Base-by-base conservation (phyloP, 306 rosid species). In the Begonia masoniana region DNA sequence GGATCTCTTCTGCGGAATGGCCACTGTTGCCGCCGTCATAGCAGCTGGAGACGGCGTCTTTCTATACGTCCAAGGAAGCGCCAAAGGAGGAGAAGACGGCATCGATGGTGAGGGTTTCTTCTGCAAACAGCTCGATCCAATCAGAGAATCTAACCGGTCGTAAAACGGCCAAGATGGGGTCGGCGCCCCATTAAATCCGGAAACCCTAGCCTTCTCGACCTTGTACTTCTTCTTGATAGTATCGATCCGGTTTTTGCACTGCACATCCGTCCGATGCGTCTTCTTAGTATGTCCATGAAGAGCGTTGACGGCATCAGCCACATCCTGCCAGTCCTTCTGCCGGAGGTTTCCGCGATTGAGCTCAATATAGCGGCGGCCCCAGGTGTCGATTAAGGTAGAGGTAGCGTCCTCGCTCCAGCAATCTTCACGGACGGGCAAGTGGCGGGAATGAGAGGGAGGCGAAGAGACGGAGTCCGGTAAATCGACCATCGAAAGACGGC, bases 261-360 rank as follows among this genome's bases (percentile, higher is more conserved):
- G 97, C 10, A 89, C 91, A 45, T 89, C 97, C 4, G 97, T 85
- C 12, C 97, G 87, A 68, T 78, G 77, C 10, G 97, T 85, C 67
- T 89, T 89, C 77, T 85, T 82, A 12, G 91, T 80, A 59, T 66
- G 87, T 58, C 95, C 97, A 9, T 89, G 97, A 39, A 85, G 95
- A 13, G 88, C 80, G 70, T 89, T 89, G 59, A 89, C 97, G 43
- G 95, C 74, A 55, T 89, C 97, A 2, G 97, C 97, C 14, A 89
- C 95, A 7, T 89, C 97, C 66, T 85, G 91, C 97, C 97, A 89
- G 54, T 89, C 97, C 66, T 89, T 89, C 76, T 82, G 97, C 8
- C 97, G 95, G 69, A 89, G 97, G 51, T 85, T 85, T 10, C 97
- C 97, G 11, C 97, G 94, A 75, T 89, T 89, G 43, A 89, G 95